Conservation (phyloP, 345 rosid species). For the Eutrema japonicum region DNA sequence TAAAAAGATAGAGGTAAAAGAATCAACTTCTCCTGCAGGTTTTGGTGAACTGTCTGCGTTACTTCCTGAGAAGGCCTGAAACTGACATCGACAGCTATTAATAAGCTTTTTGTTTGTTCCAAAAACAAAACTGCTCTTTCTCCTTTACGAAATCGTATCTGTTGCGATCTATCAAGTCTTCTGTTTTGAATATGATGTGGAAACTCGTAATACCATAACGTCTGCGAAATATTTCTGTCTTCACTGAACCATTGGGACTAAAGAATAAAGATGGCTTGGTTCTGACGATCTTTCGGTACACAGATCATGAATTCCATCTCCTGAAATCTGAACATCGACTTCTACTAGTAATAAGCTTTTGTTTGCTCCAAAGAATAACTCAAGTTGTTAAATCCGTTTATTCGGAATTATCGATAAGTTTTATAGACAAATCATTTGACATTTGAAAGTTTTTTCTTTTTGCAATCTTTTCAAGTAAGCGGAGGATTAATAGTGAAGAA, state of each 20-base stretch:
- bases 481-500: not conserved
- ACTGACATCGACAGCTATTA: conserved; percentile 85
- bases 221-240: not conserved
- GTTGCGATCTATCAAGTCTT: conserved; percentile 9
- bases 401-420: not conserved
- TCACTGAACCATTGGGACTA: conserved; percentile 10
- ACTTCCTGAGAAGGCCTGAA: conserved; percentile 92
- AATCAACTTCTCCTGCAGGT: conserved; percentile 55
- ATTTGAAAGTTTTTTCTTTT: not conserved
- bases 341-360: conserved; percentile 1
- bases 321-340: not conserved
- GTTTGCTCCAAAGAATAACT: not conserved
- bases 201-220: conserved; percentile 21
- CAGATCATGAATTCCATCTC: not conserved
- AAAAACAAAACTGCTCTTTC: not conserved
- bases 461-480: not conserved
- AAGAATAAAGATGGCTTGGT: conserved; percentile 29
- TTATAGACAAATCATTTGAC: too few relatives aligned
- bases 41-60: conserved; percentile 76
- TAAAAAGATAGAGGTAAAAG: not conserved
- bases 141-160: not conserved
- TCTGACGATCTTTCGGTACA: not conserved
- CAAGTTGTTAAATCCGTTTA: too few relatives aligned
- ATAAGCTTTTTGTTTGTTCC: not conserved
- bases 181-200: conserved; percentile 19